Conservation (phyloP, 2,329 filamentous ascomycete species). For the Blastomyces gilchristii region DNA sequence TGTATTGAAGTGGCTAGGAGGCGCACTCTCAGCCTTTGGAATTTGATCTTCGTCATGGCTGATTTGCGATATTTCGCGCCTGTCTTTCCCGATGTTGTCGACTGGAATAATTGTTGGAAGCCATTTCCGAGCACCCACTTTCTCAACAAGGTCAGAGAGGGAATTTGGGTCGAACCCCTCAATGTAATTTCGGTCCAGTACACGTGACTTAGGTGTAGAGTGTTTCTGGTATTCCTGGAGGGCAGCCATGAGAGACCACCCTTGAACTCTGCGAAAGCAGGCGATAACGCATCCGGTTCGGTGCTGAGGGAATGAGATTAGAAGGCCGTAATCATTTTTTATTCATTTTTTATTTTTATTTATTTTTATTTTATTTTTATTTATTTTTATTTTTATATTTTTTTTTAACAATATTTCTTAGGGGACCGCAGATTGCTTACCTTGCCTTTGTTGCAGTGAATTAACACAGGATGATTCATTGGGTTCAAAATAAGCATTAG, state of each 20-base stretch:
- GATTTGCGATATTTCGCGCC: background rate
- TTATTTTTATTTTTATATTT: too few species aligned
- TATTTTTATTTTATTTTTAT: too few species aligned
- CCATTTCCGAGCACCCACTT: slow-evolving; percentile 17
- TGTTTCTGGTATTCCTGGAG: slow-evolving; percentile 65
- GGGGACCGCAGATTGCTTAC: slow-evolving; percentile 30
- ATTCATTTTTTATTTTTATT: too few species aligned
- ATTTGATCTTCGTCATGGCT: slow-evolving; percentile 3
- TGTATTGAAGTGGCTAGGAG: slow-evolving; percentile 4
- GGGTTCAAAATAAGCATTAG: slow-evolving; percentile 61
- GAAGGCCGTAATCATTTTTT: background rate
- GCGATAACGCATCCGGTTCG: slow-evolving; percentile 84
- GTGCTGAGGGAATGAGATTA: slow-evolving; percentile 43
- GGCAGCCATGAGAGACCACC: slow-evolving; percentile 53
- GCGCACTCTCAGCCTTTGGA: slow-evolving; percentile 8
- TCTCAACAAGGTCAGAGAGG: slow-evolving; percentile 16
- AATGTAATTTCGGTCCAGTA: slow-evolving; percentile 25
- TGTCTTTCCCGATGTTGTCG: background rate
- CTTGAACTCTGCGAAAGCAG: slow-evolving; percentile 61
- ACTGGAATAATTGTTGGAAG: slow-evolving; percentile 7
- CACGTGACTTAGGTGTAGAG: slow-evolving; percentile 41
- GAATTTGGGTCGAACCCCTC: slow-evolving; percentile 19
- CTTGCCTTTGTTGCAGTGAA: slow-evolving; percentile 91
- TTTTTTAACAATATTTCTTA: too few species aligned
- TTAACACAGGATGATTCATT: slow-evolving; percentile 65